Evolutionary conservation across 805 yeast genomes (phyloP), one percentile per base, ranked within the genome.

Genomic region (Hanseniaspora clermontiae): DNA sequence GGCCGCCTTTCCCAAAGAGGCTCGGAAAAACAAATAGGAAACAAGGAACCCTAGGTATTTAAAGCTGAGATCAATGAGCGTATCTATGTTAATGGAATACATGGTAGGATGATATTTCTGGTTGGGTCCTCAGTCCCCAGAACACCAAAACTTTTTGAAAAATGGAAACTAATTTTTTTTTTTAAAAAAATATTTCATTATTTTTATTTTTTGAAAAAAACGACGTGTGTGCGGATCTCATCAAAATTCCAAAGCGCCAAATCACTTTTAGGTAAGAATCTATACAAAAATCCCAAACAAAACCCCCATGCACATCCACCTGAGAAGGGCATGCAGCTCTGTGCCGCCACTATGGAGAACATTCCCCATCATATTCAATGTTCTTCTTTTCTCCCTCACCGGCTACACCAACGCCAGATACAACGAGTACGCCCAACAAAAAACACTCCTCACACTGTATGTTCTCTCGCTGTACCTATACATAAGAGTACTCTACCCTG

Each of bases 261-360:
- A 5, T 24, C 27, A 24, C 3, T 24, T 24, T 24, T 5, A 24
- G 27, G 27, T 5, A 24, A 24, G 5, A 5, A 24, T 24, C 5
- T 24, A 3, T 24, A 3, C 3, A 5, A 24, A 24, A 24, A 20
- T 5, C 1, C n/a, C 5, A 19, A 20, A 10, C 9, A n/a, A n/a
- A 20, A 43, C 12, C 7, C 19, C 17, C 24, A 45, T 45, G 48
- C 48, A 31, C 37, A 17, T 31, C 6, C 37, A 45, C 9, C 8
- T 49, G 14, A 49, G 49, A 37, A 34, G 49, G 17, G 9, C 32
- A 12, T 4, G 15, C 29, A 20, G 36, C 31, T 37, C n/a, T 3
- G 10, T 29, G 5, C 57, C 57, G 14, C 57, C 57, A 1, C 15
- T 46, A 0, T 53, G 57, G 57, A 45, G 19, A 34, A 11, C 17